Conservation (phyloP, 768 basidiomycete species). For the Auriscalpium vulgare region DNA sequence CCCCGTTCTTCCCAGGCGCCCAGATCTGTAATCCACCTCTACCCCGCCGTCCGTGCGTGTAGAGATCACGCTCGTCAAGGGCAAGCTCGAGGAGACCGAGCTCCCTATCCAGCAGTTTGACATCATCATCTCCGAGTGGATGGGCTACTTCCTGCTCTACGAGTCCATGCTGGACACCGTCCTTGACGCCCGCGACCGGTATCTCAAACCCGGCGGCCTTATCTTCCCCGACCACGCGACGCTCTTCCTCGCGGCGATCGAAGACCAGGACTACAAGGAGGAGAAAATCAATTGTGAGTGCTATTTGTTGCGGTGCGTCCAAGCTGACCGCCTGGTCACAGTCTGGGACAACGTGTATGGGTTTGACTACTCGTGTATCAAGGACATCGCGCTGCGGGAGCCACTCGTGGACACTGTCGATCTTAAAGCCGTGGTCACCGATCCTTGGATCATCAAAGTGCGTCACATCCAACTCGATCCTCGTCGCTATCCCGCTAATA, state of each 20-base stretch:
- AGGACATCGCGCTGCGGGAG: slow-evolving; percentile 93
- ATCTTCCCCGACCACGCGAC: slow-evolving; percentile 96
- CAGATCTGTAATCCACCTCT: slow-evolving; percentile 5
- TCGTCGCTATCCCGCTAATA: neutral
- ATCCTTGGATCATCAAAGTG: slow-evolving; percentile 86
- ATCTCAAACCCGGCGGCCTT: slow-evolving; percentile 82
- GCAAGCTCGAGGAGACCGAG: slow-evolving; percentile 90
- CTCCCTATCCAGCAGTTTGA: slow-evolving; percentile 90
- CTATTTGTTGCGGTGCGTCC: neutral
- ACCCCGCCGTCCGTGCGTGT: neutral
- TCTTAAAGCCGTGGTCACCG: slow-evolving; percentile 87
- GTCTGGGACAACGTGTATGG: slow-evolving; percentile 99
- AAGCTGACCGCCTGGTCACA: slow-evolving; percentile 24
- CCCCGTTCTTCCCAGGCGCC: neutral
- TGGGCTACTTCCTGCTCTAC: slow-evolving; percentile 99
- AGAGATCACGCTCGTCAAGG: slow-evolving; percentile 96
- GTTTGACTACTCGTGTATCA: slow-evolving; percentile 99
- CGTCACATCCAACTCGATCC: slow-evolving; percentile 6
- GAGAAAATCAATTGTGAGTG: slow-evolving; percentile 97
- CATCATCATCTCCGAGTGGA: slow-evolving; percentile 99
- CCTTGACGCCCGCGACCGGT: slow-evolving; percentile 92
- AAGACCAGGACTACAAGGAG: slow-evolving; percentile 99
- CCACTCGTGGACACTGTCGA: slow-evolving; percentile 99
- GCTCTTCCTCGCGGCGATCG: slow-evolving; percentile 92
- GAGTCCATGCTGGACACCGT: slow-evolving; percentile 99